Evolutionary conservation across 2,329 filamentous ascomycete species (phyloP).

Genomic region (Fonsecaea pedrosoi): DNA sequence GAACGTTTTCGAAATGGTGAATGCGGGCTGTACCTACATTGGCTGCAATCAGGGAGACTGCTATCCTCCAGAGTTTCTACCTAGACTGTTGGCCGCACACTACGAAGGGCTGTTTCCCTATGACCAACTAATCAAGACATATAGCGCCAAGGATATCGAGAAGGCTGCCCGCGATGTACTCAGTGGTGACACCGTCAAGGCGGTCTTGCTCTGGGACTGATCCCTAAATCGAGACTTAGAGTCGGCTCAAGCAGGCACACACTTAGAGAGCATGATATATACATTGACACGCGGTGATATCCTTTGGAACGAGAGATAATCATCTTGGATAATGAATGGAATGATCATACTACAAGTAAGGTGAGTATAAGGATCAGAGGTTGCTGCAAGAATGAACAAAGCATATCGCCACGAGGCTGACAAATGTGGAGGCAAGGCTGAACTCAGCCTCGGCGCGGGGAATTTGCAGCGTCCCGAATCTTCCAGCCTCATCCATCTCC

Average conservation of each 20-base stretch:
- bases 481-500: constrained; percentile 27
- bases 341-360: neutral
- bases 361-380: neutral
- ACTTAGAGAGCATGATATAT: neutral
- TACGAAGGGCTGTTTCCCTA: constrained; percentile 55
- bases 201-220: constrained; percentile 43
- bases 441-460: constrained; percentile 33
- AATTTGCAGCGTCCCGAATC: constrained; percentile 21
- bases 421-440: constrained; percentile 21
- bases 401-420: constrained; percentile 10
- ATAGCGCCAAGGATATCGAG: constrained; percentile 46
- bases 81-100: constrained; percentile 33
- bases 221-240: neutral
- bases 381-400: neutral
- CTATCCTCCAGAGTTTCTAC: constrained; percentile 39
- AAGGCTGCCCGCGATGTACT: constrained; percentile 42
- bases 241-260: neutral
- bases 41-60: constrained; percentile 39
- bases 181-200: constrained; percentile 43
- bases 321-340: neutral
- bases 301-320: neutral
- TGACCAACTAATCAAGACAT: constrained; percentile 54
- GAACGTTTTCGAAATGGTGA: constrained; percentile 39
- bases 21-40: constrained; percentile 37
- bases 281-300: neutral